Percentiles rank a stretch among this genome's conserved stretches.
Evolutionary conservation across 169 alveolate genomes (phyloP).

Genomic region (Cryptosporidium ubiquitum): DNA sequence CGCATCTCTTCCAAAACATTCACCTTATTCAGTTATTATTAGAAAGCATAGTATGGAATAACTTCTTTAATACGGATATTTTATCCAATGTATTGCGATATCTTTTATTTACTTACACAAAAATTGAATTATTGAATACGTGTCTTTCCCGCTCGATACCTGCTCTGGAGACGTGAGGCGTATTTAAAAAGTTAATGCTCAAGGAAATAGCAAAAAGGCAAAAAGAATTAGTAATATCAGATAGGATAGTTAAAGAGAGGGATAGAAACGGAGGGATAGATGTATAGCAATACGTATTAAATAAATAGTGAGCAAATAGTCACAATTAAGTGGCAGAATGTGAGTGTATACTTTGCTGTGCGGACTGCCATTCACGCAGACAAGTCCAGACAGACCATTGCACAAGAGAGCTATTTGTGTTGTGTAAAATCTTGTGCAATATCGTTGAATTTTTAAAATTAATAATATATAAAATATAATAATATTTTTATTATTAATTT

Average conservation of each 20-base stretch:
- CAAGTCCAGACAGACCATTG: constrained; percentile 76
- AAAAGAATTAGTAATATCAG: constrained; percentile 3
- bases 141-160: constrained; percentile 53
- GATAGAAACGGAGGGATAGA: constrained; percentile 74
- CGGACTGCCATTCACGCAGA: constrained; percentile 77
- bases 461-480: not conserved
- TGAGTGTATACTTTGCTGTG: constrained; percentile 73
- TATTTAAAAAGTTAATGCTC: not conserved
- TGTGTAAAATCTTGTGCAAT: constrained; percentile 73
- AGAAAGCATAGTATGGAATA: not conserved
- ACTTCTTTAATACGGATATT: not conserved
- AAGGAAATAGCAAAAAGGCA: constrained; percentile 2
- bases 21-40: not conserved
- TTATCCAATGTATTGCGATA: not conserved
- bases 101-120: not conserved
- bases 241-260: constrained; percentile 54
- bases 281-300: constrained; percentile 21
- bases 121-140: not conserved
- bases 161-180: constrained; percentile 8
- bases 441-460: constrained; percentile 1
- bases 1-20: not conserved
- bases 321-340: constrained; percentile 73
- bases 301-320: constrained; percentile 68
- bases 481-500: not conserved
- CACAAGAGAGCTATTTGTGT: constrained; percentile 68